Percentiles rank a stretch among this genome's conserved stretches.
These are phyloP conservation scores for Massarina eburnea DNA, from an alignment of 2,329 filamentous ascomycete genomes.

Conservation along the genomic window DNA sequence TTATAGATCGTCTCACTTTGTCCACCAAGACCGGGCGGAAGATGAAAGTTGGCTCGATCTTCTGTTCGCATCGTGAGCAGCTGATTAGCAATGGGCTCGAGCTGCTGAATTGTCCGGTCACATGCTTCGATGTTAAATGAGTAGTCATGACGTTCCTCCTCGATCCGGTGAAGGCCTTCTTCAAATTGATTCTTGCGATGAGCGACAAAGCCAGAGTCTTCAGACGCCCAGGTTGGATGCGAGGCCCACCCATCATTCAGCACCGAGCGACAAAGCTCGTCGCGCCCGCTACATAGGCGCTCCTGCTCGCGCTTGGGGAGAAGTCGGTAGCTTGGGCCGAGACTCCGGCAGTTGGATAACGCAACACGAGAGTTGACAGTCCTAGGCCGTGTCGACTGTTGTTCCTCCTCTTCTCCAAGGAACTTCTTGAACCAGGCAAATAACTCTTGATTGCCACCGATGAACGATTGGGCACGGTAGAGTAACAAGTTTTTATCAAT, in stretches of 20 bases:
- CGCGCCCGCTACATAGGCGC: slow-evolving; percentile 89
- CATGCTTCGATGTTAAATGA: slow-evolving; percentile 98
- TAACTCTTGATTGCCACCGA: slow-evolving; percentile 86
- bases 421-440: slow-evolving; percentile 86
- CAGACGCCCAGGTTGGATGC: slow-evolving; percentile 97
- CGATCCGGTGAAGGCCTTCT: slow-evolving; percentile 90
- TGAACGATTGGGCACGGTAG: slow-evolving; percentile 80
- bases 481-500: slow-evolving; percentile 84
- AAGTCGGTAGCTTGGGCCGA: slow-evolving; percentile 91
- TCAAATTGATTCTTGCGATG: slow-evolving; percentile 96
- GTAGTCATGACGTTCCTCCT: slow-evolving; percentile 97
- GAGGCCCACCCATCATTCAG: slow-evolving; percentile 98
- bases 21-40: slow-evolving; percentile 82
- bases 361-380: slow-evolving; percentile 83
- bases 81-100: slow-evolving; percentile 91
- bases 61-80: slow-evolving; percentile 74
- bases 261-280: slow-evolving; percentile 90
- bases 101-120: slow-evolving; percentile 89
- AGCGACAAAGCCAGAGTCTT: slow-evolving; percentile 96
- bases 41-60: slow-evolving; percentile 73
- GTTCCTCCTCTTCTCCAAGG: slow-evolving; percentile 71
- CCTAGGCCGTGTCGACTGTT: slow-evolving; percentile 51
- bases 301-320: slow-evolving; percentile 88
- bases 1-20: slow-evolving; percentile 97
- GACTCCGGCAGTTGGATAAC: slow-evolving; percentile 90